Percentiles rank a stretch among this genome's conserved stretches.
Evolutionary conservation across 2,329 filamentous ascomycete genomes (phyloP).

Genomic region (Cladorrhinum sp.): DNA sequence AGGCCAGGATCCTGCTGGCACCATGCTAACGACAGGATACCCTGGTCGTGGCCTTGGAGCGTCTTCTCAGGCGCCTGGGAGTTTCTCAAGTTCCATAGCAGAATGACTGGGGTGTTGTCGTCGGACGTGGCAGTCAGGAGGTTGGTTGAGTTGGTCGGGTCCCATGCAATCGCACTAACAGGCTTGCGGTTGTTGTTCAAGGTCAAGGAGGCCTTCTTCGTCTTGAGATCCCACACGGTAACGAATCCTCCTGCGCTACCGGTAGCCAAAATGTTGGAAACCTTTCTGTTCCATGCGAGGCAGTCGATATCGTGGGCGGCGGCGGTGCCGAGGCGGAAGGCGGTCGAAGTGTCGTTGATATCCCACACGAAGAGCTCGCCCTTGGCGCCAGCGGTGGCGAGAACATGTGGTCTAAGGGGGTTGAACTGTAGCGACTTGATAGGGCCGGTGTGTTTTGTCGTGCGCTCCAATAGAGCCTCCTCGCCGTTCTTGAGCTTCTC

Average conservation of each 20-base stretch:
- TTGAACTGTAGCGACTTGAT: conserved; percentile 98
- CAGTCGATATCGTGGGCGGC: conserved; percentile 95
- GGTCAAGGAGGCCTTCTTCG: conserved; percentile 94
- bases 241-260: conserved; percentile 92
- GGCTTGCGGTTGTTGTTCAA: conserved; percentile 93
- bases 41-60: conserved; percentile 88
- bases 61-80: conserved; percentile 90
- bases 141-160: conserved; percentile 92
- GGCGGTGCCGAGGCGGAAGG: conserved; percentile 83
- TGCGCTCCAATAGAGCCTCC: conserved; percentile 74
- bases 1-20: conserved; percentile 87
- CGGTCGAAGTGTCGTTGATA: conserved; percentile 81
- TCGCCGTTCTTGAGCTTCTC: conserved; percentile 59
- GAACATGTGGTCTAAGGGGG: conserved; percentile 81
- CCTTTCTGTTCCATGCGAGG: conserved; percentile 97
- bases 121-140: conserved; percentile 88
- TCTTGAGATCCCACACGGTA: conserved; percentile 97
- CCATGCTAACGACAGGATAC: conserved; percentile 92
- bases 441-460: conserved; percentile 84
- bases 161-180: conserved; percentile 95
- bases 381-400: conserved; percentile 90
- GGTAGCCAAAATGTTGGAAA: conserved; percentile 92
- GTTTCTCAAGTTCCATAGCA: conserved; percentile 93
- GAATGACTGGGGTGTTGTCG: conserved; percentile 81
- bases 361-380: conserved; percentile 97